A percentile compares a stretch with the other conserved stretches of the same genome.
phyloP scores from a whole-genome alignment of 192 early-diverging fungal species.

The Backusella psychrophila region DNA sequence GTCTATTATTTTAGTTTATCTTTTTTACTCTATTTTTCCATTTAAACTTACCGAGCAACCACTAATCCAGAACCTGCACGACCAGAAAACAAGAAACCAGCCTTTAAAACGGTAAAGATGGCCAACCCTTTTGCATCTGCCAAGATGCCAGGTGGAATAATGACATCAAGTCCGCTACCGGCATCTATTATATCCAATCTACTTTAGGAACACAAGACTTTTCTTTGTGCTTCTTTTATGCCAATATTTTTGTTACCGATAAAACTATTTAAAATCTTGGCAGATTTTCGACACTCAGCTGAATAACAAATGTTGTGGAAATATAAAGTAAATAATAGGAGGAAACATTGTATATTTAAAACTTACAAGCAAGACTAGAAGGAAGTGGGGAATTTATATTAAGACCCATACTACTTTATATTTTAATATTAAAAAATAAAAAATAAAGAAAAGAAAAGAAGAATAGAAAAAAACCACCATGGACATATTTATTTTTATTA shows the following conservation, averaged over 20 bases:
- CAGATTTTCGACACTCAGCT: slow-evolving; percentile 32
- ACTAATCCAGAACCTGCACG: slow-evolving; percentile 88
- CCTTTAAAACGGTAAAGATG: slow-evolving; percentile 91
- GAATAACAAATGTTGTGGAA: neutral
- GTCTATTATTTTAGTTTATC: neutral
- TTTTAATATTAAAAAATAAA: neutral
- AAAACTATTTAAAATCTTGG: slow-evolving; percentile 27
- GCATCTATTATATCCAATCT: slow-evolving; percentile 11
- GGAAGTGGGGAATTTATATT: slow-evolving; percentile 41
- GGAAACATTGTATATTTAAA: too few species aligned
- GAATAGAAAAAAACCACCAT: neutral
- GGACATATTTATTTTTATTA: neutral
- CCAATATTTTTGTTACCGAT: slow-evolving; percentile 6
- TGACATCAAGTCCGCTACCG: slow-evolving; percentile 55
- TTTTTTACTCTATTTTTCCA: neutral
- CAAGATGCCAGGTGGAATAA: slow-evolving; percentile 64
- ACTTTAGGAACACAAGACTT: neutral
- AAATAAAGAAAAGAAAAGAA: neutral
- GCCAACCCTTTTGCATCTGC: slow-evolving; percentile 86
- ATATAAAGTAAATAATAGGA: neutral
- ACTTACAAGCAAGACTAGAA: slow-evolving; percentile 30
- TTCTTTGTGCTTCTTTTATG: neutral
- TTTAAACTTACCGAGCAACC: slow-evolving; percentile 61
- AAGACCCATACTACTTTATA: neutral
- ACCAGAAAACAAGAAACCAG: slow-evolving; percentile 89